phyloP scores from a whole-genome alignment of 2,329 filamentous ascomycete genomes.

The Cytospora piceae region DNA sequence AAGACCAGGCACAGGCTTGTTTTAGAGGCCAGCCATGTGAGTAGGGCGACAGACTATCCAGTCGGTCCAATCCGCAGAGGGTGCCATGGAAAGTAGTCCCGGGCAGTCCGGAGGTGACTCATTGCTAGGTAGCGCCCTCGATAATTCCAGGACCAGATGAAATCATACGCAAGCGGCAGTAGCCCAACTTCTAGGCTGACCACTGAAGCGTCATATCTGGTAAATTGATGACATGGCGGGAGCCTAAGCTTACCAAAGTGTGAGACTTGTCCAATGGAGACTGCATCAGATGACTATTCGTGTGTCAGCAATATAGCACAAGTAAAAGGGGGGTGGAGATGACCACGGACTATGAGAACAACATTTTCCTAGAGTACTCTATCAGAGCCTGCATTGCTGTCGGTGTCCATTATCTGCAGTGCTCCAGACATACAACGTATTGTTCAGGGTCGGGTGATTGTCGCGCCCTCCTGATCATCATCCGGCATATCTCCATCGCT shows the following conservation, averaged over 20 bases:
- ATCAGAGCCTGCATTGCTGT: not conserved
- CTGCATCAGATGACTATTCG: not conserved
- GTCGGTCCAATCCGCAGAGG: too few relatives aligned
- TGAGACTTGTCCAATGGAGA: not conserved
- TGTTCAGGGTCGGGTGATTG: not conserved
- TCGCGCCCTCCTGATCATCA: conserved; percentile 7
- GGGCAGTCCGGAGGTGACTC: too few relatives aligned
- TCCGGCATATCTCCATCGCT: not conserved
- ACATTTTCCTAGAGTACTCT: not conserved
- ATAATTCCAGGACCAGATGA: too few relatives aligned
- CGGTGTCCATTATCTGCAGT: not conserved
- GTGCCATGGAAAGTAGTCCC: too few relatives aligned
- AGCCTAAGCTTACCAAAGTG: not conserved
- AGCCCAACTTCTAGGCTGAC: not conserved
- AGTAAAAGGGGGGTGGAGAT: not conserved
- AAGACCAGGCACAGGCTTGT: not conserved
- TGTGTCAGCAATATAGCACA: not conserved
- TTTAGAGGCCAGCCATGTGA: too few relatives aligned
- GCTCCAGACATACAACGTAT: conserved; percentile 3
- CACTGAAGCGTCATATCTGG: not conserved
- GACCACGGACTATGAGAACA: not conserved
- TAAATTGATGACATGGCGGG: not conserved
- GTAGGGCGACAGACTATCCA: too few relatives aligned
- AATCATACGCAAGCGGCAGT: too few relatives aligned
- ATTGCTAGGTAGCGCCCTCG: too few relatives aligned